A percentile compares a stretch with the other conserved stretches of the same genome.
Conservation (phyloP, 352 stramenopile species). For the Globisporangium uncinulatum region DNA sequence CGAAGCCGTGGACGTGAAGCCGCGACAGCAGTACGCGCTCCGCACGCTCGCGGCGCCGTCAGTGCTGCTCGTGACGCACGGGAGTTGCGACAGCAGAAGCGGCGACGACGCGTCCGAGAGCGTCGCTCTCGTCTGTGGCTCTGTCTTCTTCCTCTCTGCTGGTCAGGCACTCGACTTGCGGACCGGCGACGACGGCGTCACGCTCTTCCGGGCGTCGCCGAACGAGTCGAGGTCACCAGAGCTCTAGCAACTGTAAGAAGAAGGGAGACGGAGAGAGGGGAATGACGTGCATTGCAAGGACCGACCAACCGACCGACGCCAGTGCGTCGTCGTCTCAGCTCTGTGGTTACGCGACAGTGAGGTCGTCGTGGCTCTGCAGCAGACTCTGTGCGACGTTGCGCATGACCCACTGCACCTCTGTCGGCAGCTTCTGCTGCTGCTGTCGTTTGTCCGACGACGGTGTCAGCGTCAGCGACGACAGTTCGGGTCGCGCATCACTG, state of each 20-base stretch:
- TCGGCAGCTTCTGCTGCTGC: conserved; percentile 21
- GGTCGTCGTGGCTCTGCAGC: conserved; percentile 47
- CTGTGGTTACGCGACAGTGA: conserved; percentile 17
- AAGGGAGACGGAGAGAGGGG: too few relatives aligned
- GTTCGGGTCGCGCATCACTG: neutral
- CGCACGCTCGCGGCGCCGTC: conserved; percentile 33
- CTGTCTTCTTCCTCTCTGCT: conserved; percentile 50
- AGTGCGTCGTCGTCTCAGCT: too few relatives aligned
- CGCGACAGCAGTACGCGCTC: conserved; percentile 30
- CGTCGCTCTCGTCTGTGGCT: conserved; percentile 17
- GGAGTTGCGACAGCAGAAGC: conserved; percentile 17
- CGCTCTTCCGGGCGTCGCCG: conserved; percentile 40
- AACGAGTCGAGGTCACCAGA: conserved; percentile 34
- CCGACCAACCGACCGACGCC: neutral
- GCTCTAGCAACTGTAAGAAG: neutral
- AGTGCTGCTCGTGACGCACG: conserved; percentile 46
- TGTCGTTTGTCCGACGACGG: conserved; percentile 16
- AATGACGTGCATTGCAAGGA: conserved; percentile 4
- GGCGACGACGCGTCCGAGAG: neutral
- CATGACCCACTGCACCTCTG: conserved; percentile 75
- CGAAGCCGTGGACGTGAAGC: conserved; percentile 41
- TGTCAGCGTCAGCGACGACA: neutral
- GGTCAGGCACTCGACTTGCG: conserved; percentile 34
- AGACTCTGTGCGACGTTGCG: conserved; percentile 64
- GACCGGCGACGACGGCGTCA: conserved; percentile 26